Conservation (phyloP, 257 asterid genomes). For the Ilex aquifolium region DNA sequence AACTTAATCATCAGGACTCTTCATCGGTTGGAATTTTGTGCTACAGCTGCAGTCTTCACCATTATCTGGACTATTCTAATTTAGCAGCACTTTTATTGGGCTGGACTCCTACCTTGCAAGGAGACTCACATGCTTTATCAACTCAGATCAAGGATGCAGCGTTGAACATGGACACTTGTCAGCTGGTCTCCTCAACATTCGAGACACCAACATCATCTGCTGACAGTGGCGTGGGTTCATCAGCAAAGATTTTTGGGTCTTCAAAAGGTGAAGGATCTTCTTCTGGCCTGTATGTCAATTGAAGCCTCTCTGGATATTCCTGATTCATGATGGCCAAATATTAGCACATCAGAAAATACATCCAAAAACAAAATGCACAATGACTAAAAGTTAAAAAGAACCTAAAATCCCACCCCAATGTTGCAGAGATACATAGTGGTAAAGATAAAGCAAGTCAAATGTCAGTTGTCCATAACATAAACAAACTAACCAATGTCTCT, state of each 20-base stretch:
- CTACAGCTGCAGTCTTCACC: no score
- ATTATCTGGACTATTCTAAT: no score
- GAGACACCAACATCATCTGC: constrained; percentile 38
- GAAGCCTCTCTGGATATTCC: constrained; percentile 95
- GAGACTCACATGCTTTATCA: no score
- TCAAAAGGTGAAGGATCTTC: constrained; percentile 61
- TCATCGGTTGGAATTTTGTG: no score
- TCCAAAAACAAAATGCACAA: neutral
- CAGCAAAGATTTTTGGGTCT: constrained; percentile 37
- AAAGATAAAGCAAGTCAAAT: no score
- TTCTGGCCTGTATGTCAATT: constrained; percentile 89
- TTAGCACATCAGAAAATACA: neutral
- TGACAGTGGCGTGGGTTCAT: constrained; percentile 48
- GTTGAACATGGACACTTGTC: no score
- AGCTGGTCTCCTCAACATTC: constrained; percentile 37
- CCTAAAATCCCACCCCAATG: no score
- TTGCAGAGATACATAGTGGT: no score
- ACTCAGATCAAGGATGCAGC: no score
- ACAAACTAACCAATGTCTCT: constrained; percentile 40
- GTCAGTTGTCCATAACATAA: neutral
- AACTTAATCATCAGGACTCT: no score
- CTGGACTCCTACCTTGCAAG: no score
- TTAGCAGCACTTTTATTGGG: no score
- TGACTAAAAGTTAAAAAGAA: neutral
- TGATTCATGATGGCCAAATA: constrained; percentile 23